These are phyloP conservation scores for Starmera caribaea DNA, from an alignment of 805 yeast genomes.

Conservation along the genomic window DNA sequence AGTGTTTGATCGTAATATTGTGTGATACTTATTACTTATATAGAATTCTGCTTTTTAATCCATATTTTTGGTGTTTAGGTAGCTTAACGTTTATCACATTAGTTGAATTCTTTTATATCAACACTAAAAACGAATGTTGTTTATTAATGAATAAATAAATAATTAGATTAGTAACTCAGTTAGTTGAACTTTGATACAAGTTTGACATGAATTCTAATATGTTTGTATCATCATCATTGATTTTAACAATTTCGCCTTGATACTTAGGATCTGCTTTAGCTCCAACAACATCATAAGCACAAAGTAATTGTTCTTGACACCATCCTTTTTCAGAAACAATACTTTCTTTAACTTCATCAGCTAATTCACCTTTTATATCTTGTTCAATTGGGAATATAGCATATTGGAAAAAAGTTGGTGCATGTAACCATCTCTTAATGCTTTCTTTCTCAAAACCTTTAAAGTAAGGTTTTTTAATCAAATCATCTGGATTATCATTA, in stretches of 20 bases:
- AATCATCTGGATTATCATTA: background rate
- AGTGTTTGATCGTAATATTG: too few relatives aligned
- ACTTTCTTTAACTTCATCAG: slow-evolving; percentile 7
- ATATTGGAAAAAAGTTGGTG: slow-evolving; percentile 5
- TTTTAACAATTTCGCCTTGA: slow-evolving; percentile 4
- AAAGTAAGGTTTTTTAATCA: slow-evolving; percentile 4
- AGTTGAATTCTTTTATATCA: too few relatives aligned
- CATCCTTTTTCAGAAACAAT: slow-evolving; percentile 6
- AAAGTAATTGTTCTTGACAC: slow-evolving; percentile 7
- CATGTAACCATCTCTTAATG: slow-evolving; percentile 3
- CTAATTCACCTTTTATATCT: slow-evolving; percentile 5
- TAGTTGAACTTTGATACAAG: background rate
- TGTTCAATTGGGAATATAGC: slow-evolving; percentile 10
- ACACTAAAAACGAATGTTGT: too few relatives aligned
- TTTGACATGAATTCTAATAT: background rate
- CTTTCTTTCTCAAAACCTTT: slow-evolving; percentile 2
- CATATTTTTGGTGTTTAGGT: too few relatives aligned
- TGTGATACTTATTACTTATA: too few relatives aligned
- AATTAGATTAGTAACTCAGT: too few relatives aligned
- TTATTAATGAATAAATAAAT: too few relatives aligned
- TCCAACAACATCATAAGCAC: slow-evolving; percentile 11
- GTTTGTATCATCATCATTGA: background rate
- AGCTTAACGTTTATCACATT: too few relatives aligned
- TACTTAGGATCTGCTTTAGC: slow-evolving; percentile 5
- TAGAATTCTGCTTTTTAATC: too few relatives aligned